Conservation (phyloP, 2,329 filamentous ascomycete species). For the Orbilia brochopaga region DNA sequence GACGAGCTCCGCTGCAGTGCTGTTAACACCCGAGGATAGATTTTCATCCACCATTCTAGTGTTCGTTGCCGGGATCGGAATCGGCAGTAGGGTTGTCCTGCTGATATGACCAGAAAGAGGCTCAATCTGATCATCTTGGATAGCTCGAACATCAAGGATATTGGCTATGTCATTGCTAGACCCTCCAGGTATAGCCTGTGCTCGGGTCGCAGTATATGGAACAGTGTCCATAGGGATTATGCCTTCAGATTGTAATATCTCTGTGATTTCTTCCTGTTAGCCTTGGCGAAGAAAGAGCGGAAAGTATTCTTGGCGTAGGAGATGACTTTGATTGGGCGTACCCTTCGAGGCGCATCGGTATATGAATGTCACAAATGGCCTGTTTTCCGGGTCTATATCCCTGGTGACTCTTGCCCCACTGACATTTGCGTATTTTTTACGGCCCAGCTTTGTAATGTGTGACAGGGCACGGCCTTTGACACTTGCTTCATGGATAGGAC, state of each 20-base stretch:
- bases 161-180: too few species aligned
- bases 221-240: constrained; percentile 5
- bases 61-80: too few species aligned
- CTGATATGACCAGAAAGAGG: too few species aligned
- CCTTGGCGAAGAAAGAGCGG: not conserved
- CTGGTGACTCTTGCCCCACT: not conserved
- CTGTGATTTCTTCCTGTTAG: not conserved
- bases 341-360: constrained; percentile 9
- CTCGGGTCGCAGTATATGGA: too few species aligned
- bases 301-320: not conserved
- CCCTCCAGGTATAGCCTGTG: too few species aligned
- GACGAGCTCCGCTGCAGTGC: too few species aligned
- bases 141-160: too few species aligned
- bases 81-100: too few species aligned
- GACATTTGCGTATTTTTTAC: not conserved
- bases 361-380: constrained; percentile 7
- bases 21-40: too few species aligned
- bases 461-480: constrained; percentile 1
- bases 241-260: constrained; percentile 1
- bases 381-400: constrained; percentile 7
- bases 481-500: not conserved
- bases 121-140: too few species aligned
- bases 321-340: too few species aligned
- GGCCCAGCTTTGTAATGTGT: constrained; percentile 5
- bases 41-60: too few species aligned